A percentile compares a stretch with the other conserved stretches of the same genome.
Evolutionary conservation across 2,329 filamentous ascomycete genomes (phyloP).

Genomic region (Biscogniauxia sp.): DNA sequence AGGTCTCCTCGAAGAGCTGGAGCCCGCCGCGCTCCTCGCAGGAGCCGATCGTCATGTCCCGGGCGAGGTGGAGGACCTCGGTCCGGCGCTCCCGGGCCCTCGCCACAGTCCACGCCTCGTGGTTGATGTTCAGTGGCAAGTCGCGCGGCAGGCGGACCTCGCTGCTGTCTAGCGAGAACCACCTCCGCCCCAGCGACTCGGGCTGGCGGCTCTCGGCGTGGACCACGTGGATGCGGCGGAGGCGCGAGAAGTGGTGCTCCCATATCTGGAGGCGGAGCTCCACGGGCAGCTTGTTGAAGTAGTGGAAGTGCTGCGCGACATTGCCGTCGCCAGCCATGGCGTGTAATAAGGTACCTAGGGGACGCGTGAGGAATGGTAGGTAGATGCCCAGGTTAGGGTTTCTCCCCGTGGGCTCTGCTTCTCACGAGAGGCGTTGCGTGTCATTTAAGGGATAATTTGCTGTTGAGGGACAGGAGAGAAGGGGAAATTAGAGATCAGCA

Average conservation of each 20-base stretch:
- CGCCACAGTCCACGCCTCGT: background rate
- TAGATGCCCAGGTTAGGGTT: too few species aligned
- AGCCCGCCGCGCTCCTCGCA: background rate
- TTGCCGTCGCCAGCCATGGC: background rate
- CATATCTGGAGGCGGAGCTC: background rate
- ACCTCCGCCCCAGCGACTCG: background rate
- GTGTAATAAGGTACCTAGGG: background rate
- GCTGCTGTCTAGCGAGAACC: background rate
- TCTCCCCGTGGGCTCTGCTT: too few species aligned
- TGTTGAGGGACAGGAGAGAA: too few species aligned
- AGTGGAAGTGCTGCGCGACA: background rate
- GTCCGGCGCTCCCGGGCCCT: background rate
- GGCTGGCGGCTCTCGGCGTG: background rate
- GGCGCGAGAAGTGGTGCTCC: background rate
- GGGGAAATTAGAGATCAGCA: too few species aligned
- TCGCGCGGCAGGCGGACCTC: background rate
- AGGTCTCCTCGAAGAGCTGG: background rate
- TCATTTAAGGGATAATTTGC: too few species aligned
- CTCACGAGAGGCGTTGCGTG: too few species aligned
- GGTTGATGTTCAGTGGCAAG: background rate
- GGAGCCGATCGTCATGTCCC: background rate
- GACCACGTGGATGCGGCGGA: background rate
- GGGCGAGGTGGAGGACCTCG: background rate
- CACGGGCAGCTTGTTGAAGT: background rate
- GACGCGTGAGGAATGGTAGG: background rate